Evolutionary conservation across 1,284 basidiomycete species (phyloP).

Genomic region (Cryptococcus jaspeensis): DNA sequence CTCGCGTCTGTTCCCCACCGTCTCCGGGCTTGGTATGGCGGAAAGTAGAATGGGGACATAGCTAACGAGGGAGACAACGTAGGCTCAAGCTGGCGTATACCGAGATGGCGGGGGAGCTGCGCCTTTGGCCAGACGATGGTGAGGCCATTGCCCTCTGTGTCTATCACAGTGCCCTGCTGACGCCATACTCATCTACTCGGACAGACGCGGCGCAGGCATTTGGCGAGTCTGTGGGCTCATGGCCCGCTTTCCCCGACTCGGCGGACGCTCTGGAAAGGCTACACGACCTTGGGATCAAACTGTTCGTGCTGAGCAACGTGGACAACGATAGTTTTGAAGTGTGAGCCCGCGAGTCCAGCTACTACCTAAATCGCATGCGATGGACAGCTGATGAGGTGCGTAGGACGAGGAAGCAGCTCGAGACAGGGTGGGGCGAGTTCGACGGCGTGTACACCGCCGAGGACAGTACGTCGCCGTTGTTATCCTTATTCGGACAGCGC

Average conservation of each 20-base stretch:
- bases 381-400: too few relatives aligned
- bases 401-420: conserved; percentile 33
- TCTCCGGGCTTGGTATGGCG: background rate
- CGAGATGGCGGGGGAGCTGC: conserved; percentile 4
- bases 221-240: conserved; percentile 26
- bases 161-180: background rate
- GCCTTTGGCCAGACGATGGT: conserved; percentile 13
- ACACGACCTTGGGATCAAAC: conserved; percentile 25
- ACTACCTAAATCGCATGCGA: too few relatives aligned
- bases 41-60: background rate
- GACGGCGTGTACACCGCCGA: conserved; percentile 37
- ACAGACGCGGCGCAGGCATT: conserved; percentile 28
- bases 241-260: conserved; percentile 42
- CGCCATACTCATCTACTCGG: background rate
- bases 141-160: background rate
- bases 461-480: conserved; percentile 24
- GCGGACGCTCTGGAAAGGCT: conserved; percentile 27
- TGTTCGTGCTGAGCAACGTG: conserved; percentile 38
- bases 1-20: background rate
- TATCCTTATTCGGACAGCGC: background rate
- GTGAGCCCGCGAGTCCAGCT: conserved; percentile 14
- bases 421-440: conserved; percentile 24
- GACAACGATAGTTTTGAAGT: conserved; percentile 31
- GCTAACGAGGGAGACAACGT: background rate
- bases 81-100: conserved; percentile 13